phyloP scores from a whole-genome alignment of 495 filamentous ascomycete species.

The Aspergillus ostianus region DNA sequence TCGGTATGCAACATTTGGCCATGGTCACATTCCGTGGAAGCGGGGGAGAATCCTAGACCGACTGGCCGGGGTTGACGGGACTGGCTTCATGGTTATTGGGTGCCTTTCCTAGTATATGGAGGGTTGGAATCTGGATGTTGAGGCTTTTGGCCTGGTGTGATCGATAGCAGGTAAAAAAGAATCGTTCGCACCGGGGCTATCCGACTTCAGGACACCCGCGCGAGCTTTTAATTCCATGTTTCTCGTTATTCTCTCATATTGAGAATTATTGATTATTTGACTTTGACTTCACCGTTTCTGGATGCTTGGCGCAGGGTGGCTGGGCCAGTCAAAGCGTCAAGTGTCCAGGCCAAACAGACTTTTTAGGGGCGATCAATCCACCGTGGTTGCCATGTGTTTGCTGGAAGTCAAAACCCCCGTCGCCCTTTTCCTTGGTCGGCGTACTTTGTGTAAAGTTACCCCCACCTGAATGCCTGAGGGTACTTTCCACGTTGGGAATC shows the following conservation, averaged over 20 bases:
- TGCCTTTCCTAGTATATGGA: not conserved
- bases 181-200: not conserved
- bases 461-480: no score
- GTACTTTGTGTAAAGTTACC: not conserved
- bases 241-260: no score
- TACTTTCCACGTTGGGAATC: not conserved
- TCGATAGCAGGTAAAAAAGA: not conserved
- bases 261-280: not conserved
- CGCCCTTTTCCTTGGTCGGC: not conserved
- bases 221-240: no score
- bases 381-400: slow-evolving; percentile 30
- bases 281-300: not conserved
- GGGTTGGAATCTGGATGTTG: not conserved
- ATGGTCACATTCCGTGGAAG: slow-evolving; percentile 19
- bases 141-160: not conserved
- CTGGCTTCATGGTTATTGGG: slow-evolving; percentile 4
- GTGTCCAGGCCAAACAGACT: slow-evolving; percentile 11
- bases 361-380: slow-evolving; percentile 29
- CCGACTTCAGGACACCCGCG: slow-evolving; percentile 1
- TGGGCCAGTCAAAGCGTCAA: slow-evolving; percentile 19
- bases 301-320: slow-evolving; percentile 18
- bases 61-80: not conserved
- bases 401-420: slow-evolving; percentile 22
- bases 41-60: slow-evolving; percentile 3
- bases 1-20: slow-evolving; percentile 2